Conservation (phyloP, 371 early-diverging fungal genomes). For the Syncephalis plumigaleata region DNA sequence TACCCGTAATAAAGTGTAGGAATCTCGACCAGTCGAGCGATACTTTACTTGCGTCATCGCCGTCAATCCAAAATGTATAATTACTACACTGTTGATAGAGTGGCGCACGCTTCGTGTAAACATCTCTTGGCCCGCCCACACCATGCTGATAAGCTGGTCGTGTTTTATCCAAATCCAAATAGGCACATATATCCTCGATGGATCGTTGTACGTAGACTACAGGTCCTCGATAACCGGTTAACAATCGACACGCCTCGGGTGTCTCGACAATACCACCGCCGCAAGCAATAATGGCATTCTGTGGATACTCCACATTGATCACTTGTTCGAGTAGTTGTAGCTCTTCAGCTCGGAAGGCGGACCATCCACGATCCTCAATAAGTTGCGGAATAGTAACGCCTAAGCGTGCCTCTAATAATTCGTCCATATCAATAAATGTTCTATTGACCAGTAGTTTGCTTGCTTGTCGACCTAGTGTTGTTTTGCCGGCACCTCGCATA, state of each 20-base stretch:
- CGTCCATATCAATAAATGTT: conserved; percentile 78
- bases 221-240: conserved; percentile 35
- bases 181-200: conserved; percentile 58
- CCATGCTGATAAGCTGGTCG: conserved; percentile 72
- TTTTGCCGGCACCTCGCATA: conserved; percentile 96
- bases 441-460: conserved; percentile 39
- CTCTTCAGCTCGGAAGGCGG: conserved; percentile 76
- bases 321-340: conserved; percentile 23
- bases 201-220: conserved; percentile 71
- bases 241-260: conserved; percentile 34
- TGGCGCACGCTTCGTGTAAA: conserved; percentile 59
- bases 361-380: conserved; percentile 71
- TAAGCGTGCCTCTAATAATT: conserved; percentile 46
- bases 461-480: conserved; percentile 62
- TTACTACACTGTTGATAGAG: conserved; percentile 67
- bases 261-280: conserved; percentile 94
- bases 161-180: conserved; percentile 57
- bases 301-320: conserved; percentile 8
- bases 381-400: conserved; percentile 58
- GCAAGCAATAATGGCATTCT: conserved; percentile 59
- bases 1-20: conserved; percentile 36
- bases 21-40: conserved; percentile 40
- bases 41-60: conserved; percentile 12
- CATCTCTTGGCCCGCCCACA: conserved; percentile 25
- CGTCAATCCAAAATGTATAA: conserved; percentile 43